Percentiles rank a stretch among this genome's conserved stretches.
These are phyloP conservation scores for Dactylellina haptotyla DNA, from an alignment of 2,329 filamentous ascomycete genomes.

Conservation along the genomic window DNA sequence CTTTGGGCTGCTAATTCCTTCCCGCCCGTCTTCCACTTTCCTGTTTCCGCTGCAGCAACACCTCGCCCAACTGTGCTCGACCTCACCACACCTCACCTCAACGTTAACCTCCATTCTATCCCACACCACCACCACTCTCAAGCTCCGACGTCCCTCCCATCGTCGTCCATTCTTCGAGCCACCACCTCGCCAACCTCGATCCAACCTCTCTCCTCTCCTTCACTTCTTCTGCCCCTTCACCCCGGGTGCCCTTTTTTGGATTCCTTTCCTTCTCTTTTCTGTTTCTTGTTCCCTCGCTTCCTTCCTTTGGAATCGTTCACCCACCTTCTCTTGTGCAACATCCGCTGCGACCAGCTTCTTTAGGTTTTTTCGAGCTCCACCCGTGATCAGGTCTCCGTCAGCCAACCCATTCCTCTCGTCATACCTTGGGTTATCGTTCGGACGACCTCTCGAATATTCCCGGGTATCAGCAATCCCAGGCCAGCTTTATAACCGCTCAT, in stretches of 20 bases:
- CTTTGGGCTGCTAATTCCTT: slow-evolving; percentile 49
- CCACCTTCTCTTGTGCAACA: slow-evolving; percentile 42
- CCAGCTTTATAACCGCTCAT: slow-evolving; percentile 2
- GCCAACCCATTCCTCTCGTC: slow-evolving; percentile 36
- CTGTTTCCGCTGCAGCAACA: slow-evolving; percentile 43
- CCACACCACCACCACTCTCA: not conserved
- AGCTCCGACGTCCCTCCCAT: not conserved
- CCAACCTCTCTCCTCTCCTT: slow-evolving; percentile 2
- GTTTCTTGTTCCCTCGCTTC: slow-evolving; percentile 8
- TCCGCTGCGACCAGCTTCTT: slow-evolving; percentile 25
- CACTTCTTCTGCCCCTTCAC: not conserved
- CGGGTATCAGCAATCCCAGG: slow-evolving; percentile 1
- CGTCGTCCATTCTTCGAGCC: slow-evolving; percentile 3
- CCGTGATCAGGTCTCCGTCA: slow-evolving; percentile 25
- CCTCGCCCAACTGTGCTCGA: not conserved
- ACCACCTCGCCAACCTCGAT: slow-evolving; percentile 12
- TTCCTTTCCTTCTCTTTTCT: slow-evolving; percentile 1
- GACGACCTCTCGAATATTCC: slow-evolving; percentile 27
- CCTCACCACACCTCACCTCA: slow-evolving; percentile 21
- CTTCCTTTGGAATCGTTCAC: slow-evolving; percentile 15
- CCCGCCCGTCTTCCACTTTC: slow-evolving; percentile 50
- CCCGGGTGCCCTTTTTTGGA: too few species aligned
- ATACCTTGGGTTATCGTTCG: slow-evolving; percentile 29
- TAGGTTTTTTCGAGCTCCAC: slow-evolving; percentile 26
- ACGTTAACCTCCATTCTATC: slow-evolving; percentile 1